Base-by-base conservation (phyloP, 2,329 filamentous ascomycete genomes). In the Cercospora nicotianae region DNA sequence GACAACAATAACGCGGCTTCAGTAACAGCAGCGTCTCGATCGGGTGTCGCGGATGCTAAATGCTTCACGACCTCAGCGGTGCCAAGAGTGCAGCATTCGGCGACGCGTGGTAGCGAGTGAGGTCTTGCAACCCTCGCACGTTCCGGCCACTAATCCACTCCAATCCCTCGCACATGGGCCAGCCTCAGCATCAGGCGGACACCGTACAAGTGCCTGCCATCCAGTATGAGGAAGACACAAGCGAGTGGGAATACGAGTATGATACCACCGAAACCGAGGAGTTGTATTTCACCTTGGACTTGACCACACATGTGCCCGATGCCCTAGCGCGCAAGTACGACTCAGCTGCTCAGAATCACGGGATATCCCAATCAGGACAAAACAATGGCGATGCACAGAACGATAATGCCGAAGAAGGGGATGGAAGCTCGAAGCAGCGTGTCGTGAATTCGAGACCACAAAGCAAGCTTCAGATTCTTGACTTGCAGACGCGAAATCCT, bases 401-500 rank as follows among this genome's bases (percentile, higher is more conserved):
- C 5, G 58, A 39, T 31, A 31, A 66, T 23, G 64, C 30, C 26
- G 33, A 39, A 26, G 51, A 5, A 16, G 64, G n/a, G 51, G 58
- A 61, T 26, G 28, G 26, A n/a, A 36, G n/a, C 6, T 28, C 58
- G 3, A 66, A 42, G 26, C 13, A 20, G 45, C 23, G 26, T 13
- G n/a, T 9, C 7, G 42, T 16, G 8, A 20, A n/a, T 28, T 26
- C 48, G 16, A 53, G 30, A 55, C 51, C 48, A 20, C 48, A 33
- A 12, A 33, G 48, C 9, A 30, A 53, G 3, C 33, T 64, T 23
- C 62, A 64, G 31, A 28, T 97, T 61, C 83, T 95, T n/a, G 93
- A 92, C 30, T 84, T 97, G 3, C 91, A 96, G 78, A 90, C 90
- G 1, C 75, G 81, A 2, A 90, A 91, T 60, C 94, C 94, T 0